phyloP scores from a whole-genome alignment of 371 early-diverging fungal genomes.

The Lichtheimia corymbifera region DNA sequence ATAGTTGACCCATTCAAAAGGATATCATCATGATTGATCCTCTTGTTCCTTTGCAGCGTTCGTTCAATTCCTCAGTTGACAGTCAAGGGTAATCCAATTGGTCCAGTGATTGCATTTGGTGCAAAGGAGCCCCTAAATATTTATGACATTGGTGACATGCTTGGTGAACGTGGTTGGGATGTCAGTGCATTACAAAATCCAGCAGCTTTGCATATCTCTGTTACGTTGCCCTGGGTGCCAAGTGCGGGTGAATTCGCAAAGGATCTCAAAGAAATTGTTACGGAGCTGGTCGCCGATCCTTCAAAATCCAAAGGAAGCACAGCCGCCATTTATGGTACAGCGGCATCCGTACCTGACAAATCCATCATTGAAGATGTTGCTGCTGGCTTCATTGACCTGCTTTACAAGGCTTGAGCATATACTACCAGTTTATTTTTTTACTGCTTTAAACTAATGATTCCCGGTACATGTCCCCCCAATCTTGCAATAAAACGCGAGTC shows the following conservation, averaged over 20 bases:
- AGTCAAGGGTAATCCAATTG: slow-evolving; percentile 84
- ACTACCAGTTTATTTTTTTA: no score
- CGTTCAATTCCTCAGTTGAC: slow-evolving; percentile 70
- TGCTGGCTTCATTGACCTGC: slow-evolving; percentile 81
- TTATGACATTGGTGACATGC: slow-evolving; percentile 82
- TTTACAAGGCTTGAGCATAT: slow-evolving; percentile 66
- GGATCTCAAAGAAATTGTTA: slow-evolving; percentile 81
- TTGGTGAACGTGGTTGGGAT: slow-evolving; percentile 81
- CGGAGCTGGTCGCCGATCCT: slow-evolving; percentile 68
- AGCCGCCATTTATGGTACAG: slow-evolving; percentile 91
- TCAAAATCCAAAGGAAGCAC: slow-evolving; percentile 70
- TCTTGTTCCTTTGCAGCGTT: slow-evolving; percentile 35
- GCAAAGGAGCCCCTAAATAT: slow-evolving; percentile 70
- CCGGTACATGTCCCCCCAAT: slow-evolving; percentile 2
- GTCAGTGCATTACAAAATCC: slow-evolving; percentile 90
- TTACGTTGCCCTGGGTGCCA: slow-evolving; percentile 79
- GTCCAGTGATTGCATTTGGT: slow-evolving; percentile 89
- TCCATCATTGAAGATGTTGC: slow-evolving; percentile 85
- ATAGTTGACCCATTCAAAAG: not conserved
- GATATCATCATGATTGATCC: not conserved
- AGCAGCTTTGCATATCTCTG: slow-evolving; percentile 87
- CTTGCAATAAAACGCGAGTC: no score
- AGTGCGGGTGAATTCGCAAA: slow-evolving; percentile 73
- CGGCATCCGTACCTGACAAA: slow-evolving; percentile 84
- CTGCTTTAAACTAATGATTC: no score